These are phyloP conservation scores for Sideroxylon spinosum DNA, from an alignment of 179 eudicot species.

Conservation along the genomic window DNA sequence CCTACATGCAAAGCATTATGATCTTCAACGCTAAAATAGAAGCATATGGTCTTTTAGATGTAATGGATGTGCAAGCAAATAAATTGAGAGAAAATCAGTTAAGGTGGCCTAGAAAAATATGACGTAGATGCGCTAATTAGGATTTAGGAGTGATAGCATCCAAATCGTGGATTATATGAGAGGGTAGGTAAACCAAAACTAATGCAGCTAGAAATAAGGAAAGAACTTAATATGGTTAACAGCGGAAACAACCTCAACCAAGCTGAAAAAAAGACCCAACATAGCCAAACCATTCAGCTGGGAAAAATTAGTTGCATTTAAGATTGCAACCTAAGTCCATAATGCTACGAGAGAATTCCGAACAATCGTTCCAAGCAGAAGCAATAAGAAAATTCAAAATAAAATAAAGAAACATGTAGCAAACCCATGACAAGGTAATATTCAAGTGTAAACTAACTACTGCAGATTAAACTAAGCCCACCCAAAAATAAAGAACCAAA, in stretches of 20 bases:
- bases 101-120: too few species aligned
- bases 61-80: background rate
- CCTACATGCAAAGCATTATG: constrained; percentile 32
- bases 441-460: background rate
- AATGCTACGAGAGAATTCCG: background rate
- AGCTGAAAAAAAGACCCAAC: too few species aligned
- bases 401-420: background rate
- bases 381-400: background rate
- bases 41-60: background rate
- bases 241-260: too few species aligned
- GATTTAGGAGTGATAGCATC: too few species aligned
- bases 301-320: background rate
- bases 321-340: background rate
- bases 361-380: background rate
- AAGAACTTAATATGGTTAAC: background rate
- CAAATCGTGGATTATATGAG: too few species aligned
- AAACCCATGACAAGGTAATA: background rate
- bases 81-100: background rate
- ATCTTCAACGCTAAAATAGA: background rate
- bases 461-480: background rate
- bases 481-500: background rate
- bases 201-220: too few species aligned
- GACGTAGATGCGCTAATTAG: too few species aligned
- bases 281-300: too few species aligned
- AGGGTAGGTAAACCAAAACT: too few species aligned